Base-by-base conservation (phyloP, 1,284 basidiomycete species). In the Erythrobasidium hasegawianum region DNA sequence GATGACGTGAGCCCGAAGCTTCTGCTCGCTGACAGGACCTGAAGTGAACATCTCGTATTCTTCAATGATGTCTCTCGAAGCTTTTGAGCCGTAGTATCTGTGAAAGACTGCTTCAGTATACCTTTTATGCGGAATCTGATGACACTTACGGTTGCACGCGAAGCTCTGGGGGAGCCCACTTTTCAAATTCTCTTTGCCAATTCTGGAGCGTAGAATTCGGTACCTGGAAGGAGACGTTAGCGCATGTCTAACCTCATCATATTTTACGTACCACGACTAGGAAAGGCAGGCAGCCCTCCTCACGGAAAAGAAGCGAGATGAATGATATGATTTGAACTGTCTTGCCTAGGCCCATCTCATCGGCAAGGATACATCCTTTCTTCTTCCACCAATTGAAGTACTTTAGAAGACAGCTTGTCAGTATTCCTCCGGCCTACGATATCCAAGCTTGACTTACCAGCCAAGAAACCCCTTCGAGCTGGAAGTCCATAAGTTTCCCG, bases 321-420 rank as follows among this genome's bases (percentile, higher is more conserved):
- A 94, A 89, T 0, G 88, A 86, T 29, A 87, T 86, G 49, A 97
- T 87, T 77, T 97, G 92, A 2, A 97, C 89, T 0, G 94, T 97
- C 81, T 94, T 94, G 0, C 90, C 91, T 85, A 94, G 49, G 9
- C 79, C 93, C 95, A 98, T 97, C 78, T 97, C 95, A 75, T 98
- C 95, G 1, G 94, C 93, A n/a, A 97, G 83, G 71, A 97, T 97
- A 72, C 89, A 93, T 41, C 87, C 86, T 70, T 93, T 90, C 50
- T 83, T 82, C 71, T 85, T 86, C 84, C 86, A 90, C 88, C 92
- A 93, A 72, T 95, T 93, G 73, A 86, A 83, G 68, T 85, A 85
- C 29, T 43, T 24, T 14, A 9, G 11, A 43, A 24, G 11, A 16
- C 22, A 33, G n/a, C n/a, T n/a, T 7, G 29, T 57, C 14, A 56